Conservation (phyloP, 192 early-diverging fungal genomes). For the Mortierella alpina region DNA sequence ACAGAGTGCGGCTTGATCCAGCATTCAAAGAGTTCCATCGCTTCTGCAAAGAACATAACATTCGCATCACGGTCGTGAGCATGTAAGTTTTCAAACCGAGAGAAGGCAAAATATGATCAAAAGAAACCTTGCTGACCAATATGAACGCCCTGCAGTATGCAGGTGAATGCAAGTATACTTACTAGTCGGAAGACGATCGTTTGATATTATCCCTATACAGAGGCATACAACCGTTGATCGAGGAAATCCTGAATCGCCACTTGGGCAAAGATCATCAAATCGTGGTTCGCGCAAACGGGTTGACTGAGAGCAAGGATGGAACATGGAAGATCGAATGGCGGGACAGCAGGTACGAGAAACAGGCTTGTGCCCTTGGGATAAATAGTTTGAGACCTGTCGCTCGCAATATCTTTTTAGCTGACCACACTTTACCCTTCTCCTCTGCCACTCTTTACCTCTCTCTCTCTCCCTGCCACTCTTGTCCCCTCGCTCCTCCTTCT, state of each 20-base stretch:
- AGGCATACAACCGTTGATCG: constrained; percentile 45
- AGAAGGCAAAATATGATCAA: not conserved
- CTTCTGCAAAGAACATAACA: constrained; percentile 19
- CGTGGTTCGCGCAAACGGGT: constrained; percentile 26
- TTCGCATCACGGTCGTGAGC: constrained; percentile 31
- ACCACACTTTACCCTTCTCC: not conserved
- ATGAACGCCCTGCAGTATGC: not conserved
- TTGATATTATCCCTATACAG: constrained; percentile 6
- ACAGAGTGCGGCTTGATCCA: constrained; percentile 30
- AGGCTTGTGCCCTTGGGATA: not conserved
- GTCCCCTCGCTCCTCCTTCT: not conserved
- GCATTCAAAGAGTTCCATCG: constrained; percentile 24
- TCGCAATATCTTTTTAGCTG: not conserved
- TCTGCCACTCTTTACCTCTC: not conserved
- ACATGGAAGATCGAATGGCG: constrained; percentile 44
- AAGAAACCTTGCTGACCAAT: not conserved
- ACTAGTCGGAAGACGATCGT: not conserved
- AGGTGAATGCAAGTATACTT: not conserved
- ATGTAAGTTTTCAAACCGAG: constrained; percentile 18
- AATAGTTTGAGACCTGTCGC: not conserved
- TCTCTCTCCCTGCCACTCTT: not conserved
- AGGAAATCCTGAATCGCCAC: constrained; percentile 28
- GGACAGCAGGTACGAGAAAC: constrained; percentile 23
- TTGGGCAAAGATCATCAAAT: constrained; percentile 30
- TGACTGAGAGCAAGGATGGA: constrained; percentile 13